Conservation (phyloP, 164 flowering plant genomes). For the Protea cynaroides region DNA sequence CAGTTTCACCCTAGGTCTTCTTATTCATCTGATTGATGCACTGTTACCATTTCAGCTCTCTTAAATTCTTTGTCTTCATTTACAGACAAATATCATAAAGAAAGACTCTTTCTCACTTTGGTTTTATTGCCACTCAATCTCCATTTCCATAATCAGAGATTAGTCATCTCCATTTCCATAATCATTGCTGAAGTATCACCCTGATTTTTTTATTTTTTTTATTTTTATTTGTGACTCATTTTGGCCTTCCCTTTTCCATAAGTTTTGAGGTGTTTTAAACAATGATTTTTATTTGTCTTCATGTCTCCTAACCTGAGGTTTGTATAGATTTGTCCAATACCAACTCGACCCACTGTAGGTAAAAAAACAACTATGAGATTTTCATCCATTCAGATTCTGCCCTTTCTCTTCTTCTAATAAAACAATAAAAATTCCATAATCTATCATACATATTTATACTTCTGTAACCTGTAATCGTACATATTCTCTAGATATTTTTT, state of each 20-base stretch:
- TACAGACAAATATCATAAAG: background rate
- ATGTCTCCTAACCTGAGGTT: background rate
- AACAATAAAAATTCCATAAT: background rate
- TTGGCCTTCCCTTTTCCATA: no score
- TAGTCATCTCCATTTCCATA: no score
- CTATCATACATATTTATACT: background rate
- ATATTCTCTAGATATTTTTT: background rate
- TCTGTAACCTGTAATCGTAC: background rate
- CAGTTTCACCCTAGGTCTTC: background rate
- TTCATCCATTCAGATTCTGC: background rate
- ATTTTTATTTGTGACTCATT: background rate
- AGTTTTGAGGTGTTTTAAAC: background rate
- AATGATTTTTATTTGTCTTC: background rate
- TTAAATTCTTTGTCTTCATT: background rate
- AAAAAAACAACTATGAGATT: background rate
- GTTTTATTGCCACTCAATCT: no score
- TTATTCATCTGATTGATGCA: background rate
- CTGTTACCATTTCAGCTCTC: background rate
- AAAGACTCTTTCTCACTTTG: background rate
- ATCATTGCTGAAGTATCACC: background rate
- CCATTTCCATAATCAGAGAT: background rate
- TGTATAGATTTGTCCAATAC: background rate
- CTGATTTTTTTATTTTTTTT: background rate
- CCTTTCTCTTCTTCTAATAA: background rate
- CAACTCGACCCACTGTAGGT: background rate